Evolutionary conservation across 108 stramenopile genomes (phyloP).

Genomic region (Poteriospumella lacustris): DNA sequence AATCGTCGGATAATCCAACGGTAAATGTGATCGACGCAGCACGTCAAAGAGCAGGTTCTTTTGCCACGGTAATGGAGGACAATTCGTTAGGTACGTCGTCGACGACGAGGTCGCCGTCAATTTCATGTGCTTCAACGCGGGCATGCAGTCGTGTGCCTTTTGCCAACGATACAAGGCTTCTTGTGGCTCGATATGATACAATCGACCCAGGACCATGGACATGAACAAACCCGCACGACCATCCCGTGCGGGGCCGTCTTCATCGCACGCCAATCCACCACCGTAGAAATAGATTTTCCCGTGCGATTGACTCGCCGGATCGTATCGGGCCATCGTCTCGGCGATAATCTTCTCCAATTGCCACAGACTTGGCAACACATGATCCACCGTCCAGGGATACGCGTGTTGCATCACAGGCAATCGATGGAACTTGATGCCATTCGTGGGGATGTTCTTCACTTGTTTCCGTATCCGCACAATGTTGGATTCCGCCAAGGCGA

Average conservation of each 20-base stretch:
- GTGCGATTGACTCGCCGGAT: no score
- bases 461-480: background rate
- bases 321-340: no score
- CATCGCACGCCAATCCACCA: background rate
- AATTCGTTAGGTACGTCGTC: background rate
- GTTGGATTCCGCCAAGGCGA: background rate
- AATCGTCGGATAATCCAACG: background rate
- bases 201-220: background rate
- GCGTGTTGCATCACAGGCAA: background rate
- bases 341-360: background rate
- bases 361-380: background rate
- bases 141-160: background rate
- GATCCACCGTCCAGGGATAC: background rate
- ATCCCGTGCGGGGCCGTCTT: background rate
- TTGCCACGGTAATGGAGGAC: background rate
- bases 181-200: background rate
- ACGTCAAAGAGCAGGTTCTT: background rate
- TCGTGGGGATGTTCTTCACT: background rate
- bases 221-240: background rate
- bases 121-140: no score
- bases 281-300: background rate
- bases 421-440: background rate
- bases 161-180: slow-evolving; percentile 10
- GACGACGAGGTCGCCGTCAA: no score
- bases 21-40: background rate